Conservation (phyloP, 441 rosid genomes). For the Viola pubescens region DNA sequence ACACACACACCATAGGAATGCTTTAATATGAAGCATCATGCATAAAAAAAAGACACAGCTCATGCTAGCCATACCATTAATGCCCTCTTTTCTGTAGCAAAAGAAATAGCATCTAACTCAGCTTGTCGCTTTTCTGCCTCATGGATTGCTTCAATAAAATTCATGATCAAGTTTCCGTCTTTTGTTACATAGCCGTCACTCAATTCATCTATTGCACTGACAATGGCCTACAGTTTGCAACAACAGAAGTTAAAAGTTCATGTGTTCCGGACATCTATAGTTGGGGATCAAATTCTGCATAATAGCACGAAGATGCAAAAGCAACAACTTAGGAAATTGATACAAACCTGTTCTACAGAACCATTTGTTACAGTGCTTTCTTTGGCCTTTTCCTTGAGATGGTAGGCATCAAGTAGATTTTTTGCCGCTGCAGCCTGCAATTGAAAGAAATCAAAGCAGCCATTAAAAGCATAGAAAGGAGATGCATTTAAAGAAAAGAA, state of each 20-base stretch:
- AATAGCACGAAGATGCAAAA: not conserved
- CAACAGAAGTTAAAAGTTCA: slow-evolving; percentile 12
- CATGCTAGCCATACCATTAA: slow-evolving; percentile 47
- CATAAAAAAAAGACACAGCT: not conserved
- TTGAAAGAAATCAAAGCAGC: slow-evolving; percentile 17
- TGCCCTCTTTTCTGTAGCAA: slow-evolving; percentile 58
- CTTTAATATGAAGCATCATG: not conserved
- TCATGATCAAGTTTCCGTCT: slow-evolving; percentile 73
- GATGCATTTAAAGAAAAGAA: not conserved
- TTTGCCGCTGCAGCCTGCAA: slow-evolving; percentile 33
- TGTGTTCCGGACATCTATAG: not conserved
- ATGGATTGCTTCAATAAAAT: slow-evolving; percentile 84
- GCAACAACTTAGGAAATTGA: slow-evolving; percentile 15
- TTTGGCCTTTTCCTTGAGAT: slow-evolving; percentile 43
- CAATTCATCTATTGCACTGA: slow-evolving; percentile 43
- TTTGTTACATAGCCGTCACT: slow-evolving; percentile 42
- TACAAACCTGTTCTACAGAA: slow-evolving; percentile 24
- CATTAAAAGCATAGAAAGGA: too few species aligned
- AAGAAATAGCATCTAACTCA: slow-evolving; percentile 68
- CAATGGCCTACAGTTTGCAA: slow-evolving; percentile 40
- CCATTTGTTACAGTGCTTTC: slow-evolving; percentile 37
- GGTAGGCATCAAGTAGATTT: slow-evolving; percentile 67
- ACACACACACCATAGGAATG: not conserved
- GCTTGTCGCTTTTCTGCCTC: slow-evolving; percentile 87
- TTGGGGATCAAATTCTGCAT: too few species aligned